A percentile compares a stretch with the other conserved stretches of the same genome.
phyloP scores from a whole-genome alignment of 1,284 basidiomycete genomes.

The Ceratobasidium sp. region DNA sequence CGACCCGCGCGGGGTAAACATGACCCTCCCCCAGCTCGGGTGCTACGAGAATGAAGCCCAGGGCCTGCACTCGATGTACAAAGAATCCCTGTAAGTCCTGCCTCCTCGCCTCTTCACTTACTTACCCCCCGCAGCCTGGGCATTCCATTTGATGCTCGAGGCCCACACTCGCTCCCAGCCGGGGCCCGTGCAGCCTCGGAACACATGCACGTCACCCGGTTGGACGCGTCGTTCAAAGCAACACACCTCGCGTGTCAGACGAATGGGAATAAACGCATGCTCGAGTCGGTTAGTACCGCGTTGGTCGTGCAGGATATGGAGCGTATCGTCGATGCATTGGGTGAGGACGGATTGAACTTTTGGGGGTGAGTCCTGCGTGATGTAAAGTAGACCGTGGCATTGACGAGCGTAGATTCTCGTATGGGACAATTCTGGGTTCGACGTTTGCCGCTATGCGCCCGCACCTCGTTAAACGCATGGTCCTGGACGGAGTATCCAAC shows the following conservation, averaged over 20 bases:
- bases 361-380: conserved; percentile 41
- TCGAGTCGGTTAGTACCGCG: conserved; percentile 7
- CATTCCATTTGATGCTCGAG: conserved; percentile 20
- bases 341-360: conserved; percentile 40
- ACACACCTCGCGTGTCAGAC: conserved; percentile 2
- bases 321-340: conserved; percentile 23
- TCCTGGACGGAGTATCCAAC: conserved; percentile 42
- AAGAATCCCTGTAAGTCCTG: not conserved
- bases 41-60: conserved; percentile 16
- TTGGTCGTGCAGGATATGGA: conserved; percentile 30
- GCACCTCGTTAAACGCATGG: too few relatives aligned
- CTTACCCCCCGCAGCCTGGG: conserved; percentile 3
- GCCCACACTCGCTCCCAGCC: conserved; percentile 1
- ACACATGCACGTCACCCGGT: not conserved
- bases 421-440: conserved; percentile 45
- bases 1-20: conserved; percentile 26
- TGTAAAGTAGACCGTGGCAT: not conserved
- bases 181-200: conserved; percentile 7
- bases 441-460: conserved; percentile 40
- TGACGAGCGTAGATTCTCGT: conserved; percentile 29
- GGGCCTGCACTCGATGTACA: conserved; percentile 9
- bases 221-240: not conserved
- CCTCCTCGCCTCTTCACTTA: not conserved
- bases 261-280: conserved; percentile 21
- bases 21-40: conserved; percentile 1